These are phyloP conservation scores for Apiospora koreana DNA, from an alignment of 2,329 filamentous ascomycete genomes.

Conservation along the genomic window DNA sequence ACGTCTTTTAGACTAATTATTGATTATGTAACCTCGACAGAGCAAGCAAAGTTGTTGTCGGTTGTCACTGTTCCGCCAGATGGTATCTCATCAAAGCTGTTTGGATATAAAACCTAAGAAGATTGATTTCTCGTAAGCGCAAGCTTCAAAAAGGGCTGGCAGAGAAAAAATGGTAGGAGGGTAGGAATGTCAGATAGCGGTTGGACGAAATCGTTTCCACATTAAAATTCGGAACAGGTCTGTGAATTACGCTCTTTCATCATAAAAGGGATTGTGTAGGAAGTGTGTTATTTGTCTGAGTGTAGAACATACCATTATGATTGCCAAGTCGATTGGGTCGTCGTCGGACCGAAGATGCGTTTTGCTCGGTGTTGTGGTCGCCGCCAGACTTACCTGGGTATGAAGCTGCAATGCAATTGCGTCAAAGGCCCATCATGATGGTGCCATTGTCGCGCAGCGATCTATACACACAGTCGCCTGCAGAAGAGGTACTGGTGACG, in stretches of 20 bases:
- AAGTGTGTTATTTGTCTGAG: conserved; percentile 13
- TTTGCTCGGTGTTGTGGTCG: conserved; percentile 4
- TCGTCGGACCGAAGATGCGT: not conserved
- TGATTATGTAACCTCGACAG: not conserved
- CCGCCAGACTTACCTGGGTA: conserved; percentile 14
- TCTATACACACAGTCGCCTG: not conserved
- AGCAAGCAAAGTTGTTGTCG: not conserved
- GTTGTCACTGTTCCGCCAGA: no score
- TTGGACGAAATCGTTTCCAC: conserved; percentile 76
- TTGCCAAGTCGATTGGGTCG: not conserved
- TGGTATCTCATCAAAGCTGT: not conserved
- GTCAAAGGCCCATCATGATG: not conserved
- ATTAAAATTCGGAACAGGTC: conserved; percentile 79
- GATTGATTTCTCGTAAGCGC: conserved; percentile 1
- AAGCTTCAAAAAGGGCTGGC: conserved; percentile 5
- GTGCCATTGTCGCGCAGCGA: not conserved
- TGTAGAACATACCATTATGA: conserved; percentile 10
- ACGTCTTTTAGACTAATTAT: not conserved
- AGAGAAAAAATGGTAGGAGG: not conserved
- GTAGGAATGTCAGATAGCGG: conserved; percentile 70
- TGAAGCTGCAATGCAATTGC: not conserved
- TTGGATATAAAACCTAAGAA: not conserved
- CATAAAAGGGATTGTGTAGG: conserved; percentile 51
- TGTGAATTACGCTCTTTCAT: conserved; percentile 75
- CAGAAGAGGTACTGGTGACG: not conserved